Evolutionary conservation across 2,329 filamentous ascomycete genomes (phyloP), one percentile per base, ranked within the genome.

Genomic region (Ophiostoma piceae): DNA sequence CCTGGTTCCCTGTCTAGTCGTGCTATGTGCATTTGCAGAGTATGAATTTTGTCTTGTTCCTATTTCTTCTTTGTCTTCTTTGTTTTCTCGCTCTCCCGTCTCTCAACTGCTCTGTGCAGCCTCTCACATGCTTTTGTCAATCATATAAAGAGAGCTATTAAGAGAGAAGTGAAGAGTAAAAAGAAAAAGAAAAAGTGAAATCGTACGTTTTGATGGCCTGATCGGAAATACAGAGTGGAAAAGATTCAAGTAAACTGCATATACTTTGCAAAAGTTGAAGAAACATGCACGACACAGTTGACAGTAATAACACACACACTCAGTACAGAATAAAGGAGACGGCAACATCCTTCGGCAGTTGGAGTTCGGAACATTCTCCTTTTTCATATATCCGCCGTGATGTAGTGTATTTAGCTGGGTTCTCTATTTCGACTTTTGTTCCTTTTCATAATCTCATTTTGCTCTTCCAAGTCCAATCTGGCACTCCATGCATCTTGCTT

Each of bases 361-460:
- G 51, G 16, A 22, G 51, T 11, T 57, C 51, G 51, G 22, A 26
- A 57, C 22, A 57, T 57, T 57, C 51, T 29, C 51, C 51, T 9
- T 57, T 57, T 57, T 57, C 51, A 57, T 57, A 57, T 26, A 57
- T 57, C 51, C 51, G 51, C 51, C 51, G 51, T 54, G 41, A 47
- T 19, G 41, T 47, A 19, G 41, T 47, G 41, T 19, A 47, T 47
- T 43, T 41, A 41, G 39, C 19, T 47, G 41, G 5, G 16, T 16
- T 19, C 3, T 47, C 14, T 47, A 47, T 47, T 47, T 47, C 41
- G 14, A 47, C 16, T 47, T 43, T 7, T 12, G 11, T 41, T 41
- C 12, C 2, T 3, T 12, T 35, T 35, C 35, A 8, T 8, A 8
- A 35, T 14, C 12, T 41, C 39, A 47, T n/a, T 47, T 43, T 43